Conservation (phyloP, 305 asterid genomes). For the Solanum hybrid region DNA sequence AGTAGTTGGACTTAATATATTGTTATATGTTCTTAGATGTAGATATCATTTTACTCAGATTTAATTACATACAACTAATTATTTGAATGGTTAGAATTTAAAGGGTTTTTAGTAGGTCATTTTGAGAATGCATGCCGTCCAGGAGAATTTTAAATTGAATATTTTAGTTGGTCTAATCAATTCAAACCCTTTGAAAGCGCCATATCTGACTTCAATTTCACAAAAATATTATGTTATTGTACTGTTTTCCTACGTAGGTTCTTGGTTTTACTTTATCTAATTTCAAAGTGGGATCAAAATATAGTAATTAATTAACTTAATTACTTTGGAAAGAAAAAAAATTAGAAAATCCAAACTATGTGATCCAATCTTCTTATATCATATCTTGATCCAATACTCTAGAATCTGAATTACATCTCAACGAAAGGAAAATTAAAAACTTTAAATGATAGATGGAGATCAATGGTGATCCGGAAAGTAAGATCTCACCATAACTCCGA, state of each 20-base stretch:
- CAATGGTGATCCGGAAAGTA: too few relatives aligned
- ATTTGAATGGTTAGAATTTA: neutral
- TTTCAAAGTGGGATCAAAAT: neutral
- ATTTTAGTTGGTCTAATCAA: neutral
- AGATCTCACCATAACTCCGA: too few relatives aligned
- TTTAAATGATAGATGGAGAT: neutral
- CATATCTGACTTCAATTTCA: neutral
- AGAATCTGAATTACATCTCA: neutral
- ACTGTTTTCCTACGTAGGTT: neutral
- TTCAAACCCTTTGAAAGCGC: neutral
- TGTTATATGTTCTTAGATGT: neutral
- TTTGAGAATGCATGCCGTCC: neutral
- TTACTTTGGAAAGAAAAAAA: neutral
- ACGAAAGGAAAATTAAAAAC: neutral
- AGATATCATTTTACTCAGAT: neutral
- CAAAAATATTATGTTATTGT: neutral
- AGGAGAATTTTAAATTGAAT: neutral
- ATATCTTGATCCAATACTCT: neutral
- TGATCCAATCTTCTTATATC: neutral
- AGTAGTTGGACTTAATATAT: neutral
- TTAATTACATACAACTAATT: neutral
- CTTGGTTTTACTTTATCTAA: neutral
- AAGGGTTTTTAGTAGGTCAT: neutral
- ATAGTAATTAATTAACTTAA: neutral
- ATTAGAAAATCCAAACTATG: neutral